Percentiles rank a stretch among this genome's conserved stretches.
phyloP scores from a whole-genome alignment of 2,329 filamentous ascomycete species.

The Cladophialophora chaetospira region DNA sequence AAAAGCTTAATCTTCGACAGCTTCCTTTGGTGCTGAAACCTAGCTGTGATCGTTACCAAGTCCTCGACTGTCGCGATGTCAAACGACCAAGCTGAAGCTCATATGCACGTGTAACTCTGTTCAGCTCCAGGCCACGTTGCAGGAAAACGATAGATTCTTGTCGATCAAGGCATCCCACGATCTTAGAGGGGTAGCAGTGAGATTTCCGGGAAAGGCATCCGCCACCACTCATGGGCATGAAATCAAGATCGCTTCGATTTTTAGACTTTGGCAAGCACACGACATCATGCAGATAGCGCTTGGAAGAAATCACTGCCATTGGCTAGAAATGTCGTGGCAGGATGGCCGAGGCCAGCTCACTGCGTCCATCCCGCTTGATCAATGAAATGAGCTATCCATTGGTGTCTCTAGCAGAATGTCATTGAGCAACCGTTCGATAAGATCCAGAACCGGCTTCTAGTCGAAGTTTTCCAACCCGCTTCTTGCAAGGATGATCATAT shows the following conservation, averaged over 20 bases:
- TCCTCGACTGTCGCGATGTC: too few species aligned
- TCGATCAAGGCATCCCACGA: too few species aligned
- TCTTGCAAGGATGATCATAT: not conserved
- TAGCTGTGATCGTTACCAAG: too few species aligned
- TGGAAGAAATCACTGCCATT: not conserved
- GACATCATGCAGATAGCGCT: not conserved
- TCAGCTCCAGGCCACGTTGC: too few species aligned
- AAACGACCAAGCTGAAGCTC: too few species aligned
- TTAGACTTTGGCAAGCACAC: not conserved
- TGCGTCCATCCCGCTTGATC: not conserved
- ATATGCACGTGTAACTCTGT: too few species aligned
- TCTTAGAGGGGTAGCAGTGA: not conserved
- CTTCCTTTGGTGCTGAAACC: too few species aligned
- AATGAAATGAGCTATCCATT: not conserved
- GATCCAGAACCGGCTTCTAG: not conserved
- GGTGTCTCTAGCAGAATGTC: not conserved
- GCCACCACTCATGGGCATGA: not conserved
- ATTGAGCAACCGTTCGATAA: not conserved
- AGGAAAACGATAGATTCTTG: too few species aligned
- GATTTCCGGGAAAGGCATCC: not conserved
- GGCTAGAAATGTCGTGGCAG: not conserved
- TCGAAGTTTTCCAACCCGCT: not conserved
- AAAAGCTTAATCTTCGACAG: too few species aligned
- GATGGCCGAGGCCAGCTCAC: not conserved
- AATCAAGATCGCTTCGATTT: not conserved